Base-by-base conservation (phyloP, 2,329 filamentous ascomycete genomes). In the Colletotrichum caudatum region DNA sequence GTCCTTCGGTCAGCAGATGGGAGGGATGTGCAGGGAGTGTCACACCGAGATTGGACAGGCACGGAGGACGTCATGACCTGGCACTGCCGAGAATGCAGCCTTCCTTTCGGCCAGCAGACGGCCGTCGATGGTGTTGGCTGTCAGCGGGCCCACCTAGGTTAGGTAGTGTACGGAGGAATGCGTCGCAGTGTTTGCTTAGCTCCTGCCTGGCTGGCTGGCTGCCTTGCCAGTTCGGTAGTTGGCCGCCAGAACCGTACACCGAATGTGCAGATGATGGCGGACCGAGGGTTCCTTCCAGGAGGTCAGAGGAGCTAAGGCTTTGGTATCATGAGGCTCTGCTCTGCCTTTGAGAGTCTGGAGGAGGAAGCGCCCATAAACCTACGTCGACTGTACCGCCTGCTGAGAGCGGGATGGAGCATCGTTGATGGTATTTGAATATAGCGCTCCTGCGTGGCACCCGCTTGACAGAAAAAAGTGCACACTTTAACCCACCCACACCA, bases 21-120 rank as follows among this genome's bases (percentile, higher is more conserved):
- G 20, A 59, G 29, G 48, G 35, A 26, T n/a, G 2, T 26, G 16
- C 8, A 48, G 9, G 11, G 54, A 29, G 50, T 48, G 50, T 62
- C 16, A 39, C 57, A 56, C 39, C 46, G 37, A 56, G 26, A 35
- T n/a, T 18, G 33, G 62, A 48, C 8, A 29, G 46, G 61, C n/a
- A 58, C 51, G 50, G 26, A 56, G 18, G 51, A 58, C 2, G 12
- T 58, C 14, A 58, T 16, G 18, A 26, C 37, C 37, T 44, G 57
- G 20, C 48, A 54, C 57, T 48, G 20, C 65, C 33, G 48, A 56
- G 56, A 58, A 26, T 56, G 35, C 57, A 56, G 29, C 48, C 39
- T 3, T 23, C 50, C 51, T 39, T 48, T 14, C 20, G n/a, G 33
- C 48, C 61, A 54, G 48, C 16, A 33, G 37, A 26, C 35, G 35